Conservation (phyloP, 129 eudicot genomes). For the sunflower (Helianthus annuus) region HanXRQr2.0-SUNRISE NC_035436.2:201248139-201248638, state of each 20-base stretch:
- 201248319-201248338: slow-evolving; percentile 37
- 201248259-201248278: slow-evolving; percentile 24
- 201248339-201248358: slow-evolving; percentile 30
- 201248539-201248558: slow-evolving; percentile 1
- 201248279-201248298: slow-evolving; percentile 25
- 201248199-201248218: slow-evolving; percentile 14
- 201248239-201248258: slow-evolving; percentile 23
- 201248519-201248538: slow-evolving; percentile 4
- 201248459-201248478: slow-evolving; percentile 36
- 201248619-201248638: too few relatives aligned
- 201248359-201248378: slow-evolving; percentile 33
- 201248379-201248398: background rate
- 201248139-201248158: slow-evolving; percentile 95
- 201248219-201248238: slow-evolving; percentile 23
- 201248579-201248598: too few relatives aligned
- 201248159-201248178: slow-evolving; percentile 83
- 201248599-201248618: too few relatives aligned
- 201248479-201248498: slow-evolving; percentile 32
- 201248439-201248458: slow-evolving; percentile 42
- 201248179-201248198: slow-evolving; percentile 24
- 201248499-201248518: background rate
- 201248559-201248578: background rate
- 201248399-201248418: slow-evolving; percentile 27
- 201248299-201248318: slow-evolving; percentile 26
- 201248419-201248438: slow-evolving; percentile 37